Evolutionary conservation across 2,329 filamentous ascomycete genomes (phyloP).

Genomic region (Plenodomus lindquistii): DNA sequence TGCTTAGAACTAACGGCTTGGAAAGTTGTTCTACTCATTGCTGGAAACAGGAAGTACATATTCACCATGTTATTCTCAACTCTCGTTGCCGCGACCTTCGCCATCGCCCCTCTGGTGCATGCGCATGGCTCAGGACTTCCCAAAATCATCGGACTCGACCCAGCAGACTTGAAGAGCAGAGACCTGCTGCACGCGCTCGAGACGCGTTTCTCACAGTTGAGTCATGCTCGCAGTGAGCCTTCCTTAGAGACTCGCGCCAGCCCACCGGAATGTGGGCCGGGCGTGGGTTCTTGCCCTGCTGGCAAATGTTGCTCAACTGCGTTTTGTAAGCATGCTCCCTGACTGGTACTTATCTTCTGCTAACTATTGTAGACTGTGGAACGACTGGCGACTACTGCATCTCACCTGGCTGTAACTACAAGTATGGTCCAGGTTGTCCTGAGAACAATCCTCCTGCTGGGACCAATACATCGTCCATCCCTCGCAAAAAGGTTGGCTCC

Average conservation of each 20-base stretch:
- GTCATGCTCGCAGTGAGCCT: background rate
- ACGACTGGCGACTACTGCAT: conserved; percentile 57
- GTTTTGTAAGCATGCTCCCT: conserved; percentile 14
- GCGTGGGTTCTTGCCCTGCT: conserved; percentile 23
- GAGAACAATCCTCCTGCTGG: conserved; percentile 59
- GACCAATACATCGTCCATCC: conserved; percentile 55
- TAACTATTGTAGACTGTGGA: conserved; percentile 50
- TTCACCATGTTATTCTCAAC: conserved; percentile 20
- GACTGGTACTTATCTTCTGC: background rate
- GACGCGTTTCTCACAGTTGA: background rate
- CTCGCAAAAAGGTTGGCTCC: conserved; percentile 56
- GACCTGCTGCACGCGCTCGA: conserved; percentile 4
- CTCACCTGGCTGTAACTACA: conserved; percentile 62
- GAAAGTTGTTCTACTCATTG: background rate
- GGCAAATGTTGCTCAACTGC: conserved; percentile 27
- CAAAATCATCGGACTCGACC: conserved; percentile 8
- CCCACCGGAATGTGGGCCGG: conserved; percentile 23
- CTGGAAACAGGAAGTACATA: background rate
- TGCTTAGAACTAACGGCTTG: background rate
- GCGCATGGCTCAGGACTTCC: conserved; percentile 18
- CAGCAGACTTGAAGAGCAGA: background rate
- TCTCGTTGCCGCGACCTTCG: conserved; percentile 13
- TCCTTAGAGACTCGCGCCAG: conserved; percentile 9
- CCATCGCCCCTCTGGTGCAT: conserved; percentile 15
- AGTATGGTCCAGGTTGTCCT: conserved; percentile 63